Percentiles rank a stretch among this genome's conserved stretches.
These are phyloP conservation scores for Phlegmacium glaucopus DNA, from an alignment of 768 basidiomycete species.

Conservation along the genomic window DNA sequence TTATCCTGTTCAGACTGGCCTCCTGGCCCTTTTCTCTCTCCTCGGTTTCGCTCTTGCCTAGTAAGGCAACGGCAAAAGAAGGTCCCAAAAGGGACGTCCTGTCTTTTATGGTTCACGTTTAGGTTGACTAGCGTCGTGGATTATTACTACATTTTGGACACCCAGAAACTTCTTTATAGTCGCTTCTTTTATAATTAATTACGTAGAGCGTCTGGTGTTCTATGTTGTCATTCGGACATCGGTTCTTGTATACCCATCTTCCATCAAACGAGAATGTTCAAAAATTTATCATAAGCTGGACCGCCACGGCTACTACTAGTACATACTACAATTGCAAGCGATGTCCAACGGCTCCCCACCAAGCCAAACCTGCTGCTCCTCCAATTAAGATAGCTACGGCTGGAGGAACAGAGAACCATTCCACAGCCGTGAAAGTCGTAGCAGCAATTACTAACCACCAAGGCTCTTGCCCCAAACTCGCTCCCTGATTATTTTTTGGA, in stretches of 20 bases:
- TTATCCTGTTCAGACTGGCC: conserved; percentile 19
- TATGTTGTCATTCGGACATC: no score
- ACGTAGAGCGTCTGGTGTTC: no score
- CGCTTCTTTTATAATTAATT: background rate
- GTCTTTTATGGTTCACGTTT: conserved; percentile 9
- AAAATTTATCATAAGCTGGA: no score
- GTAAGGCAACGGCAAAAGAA: conserved; percentile 3
- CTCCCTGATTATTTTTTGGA: conserved; percentile 19
- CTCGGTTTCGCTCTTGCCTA: conserved; percentile 21
- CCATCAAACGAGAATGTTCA: no score
- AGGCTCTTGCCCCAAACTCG: conserved; percentile 34
- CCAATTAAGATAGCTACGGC: conserved; percentile 38
- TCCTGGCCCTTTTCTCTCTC: conserved; percentile 26
- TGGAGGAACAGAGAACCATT: conserved; percentile 38
- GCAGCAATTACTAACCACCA: conserved; percentile 47
- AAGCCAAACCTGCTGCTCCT: conserved; percentile 36
- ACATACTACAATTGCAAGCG: background rate
- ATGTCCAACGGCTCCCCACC: conserved; percentile 37
- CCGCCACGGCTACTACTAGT: no score
- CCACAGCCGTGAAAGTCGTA: conserved; percentile 35
- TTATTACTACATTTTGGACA: background rate
- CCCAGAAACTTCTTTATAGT: background rate
- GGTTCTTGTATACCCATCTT: no score
- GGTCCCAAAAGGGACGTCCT: conserved; percentile 15
- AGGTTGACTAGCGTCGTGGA: background rate